Evolutionary conservation across 2,329 filamentous ascomycete species (phyloP), one percentile per base, ranked within the genome.

Genomic region (Fusarium chlamydosporum): DNA sequence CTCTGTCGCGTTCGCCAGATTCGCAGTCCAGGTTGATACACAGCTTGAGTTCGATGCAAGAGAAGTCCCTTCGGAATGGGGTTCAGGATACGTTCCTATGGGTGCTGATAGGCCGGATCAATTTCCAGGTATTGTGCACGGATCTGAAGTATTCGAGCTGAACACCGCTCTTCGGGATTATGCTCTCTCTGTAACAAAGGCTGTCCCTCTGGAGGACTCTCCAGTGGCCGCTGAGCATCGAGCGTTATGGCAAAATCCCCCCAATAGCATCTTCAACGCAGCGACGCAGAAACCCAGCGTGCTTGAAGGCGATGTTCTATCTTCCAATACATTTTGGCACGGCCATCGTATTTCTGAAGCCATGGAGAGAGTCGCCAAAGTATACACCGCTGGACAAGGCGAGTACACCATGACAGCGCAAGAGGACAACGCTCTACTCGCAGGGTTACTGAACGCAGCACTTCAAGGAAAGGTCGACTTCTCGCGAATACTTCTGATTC

Each of bases 321-420:
- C 69, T 1, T 65, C 69, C 0, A 72, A 72, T 23, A 72, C 67
- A 2, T 72, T 72, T 13, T 72, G 70, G 69, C 70, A 70, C 15
- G 69, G 69, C 0, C 54, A 72, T 16, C 37, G 64, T 0, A 46
- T 72, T 2, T 72, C 69, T 1, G 69, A 72, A 8, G 69, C 69
- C 0, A 72, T 72, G 59, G 69, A 72, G 15, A 61, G 38, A 15
- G 67, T 72, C 2, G 33, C 69, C 2, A 58, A 34, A 23, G 61
- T 72, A 0, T 72, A 72, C 6, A 67, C 67, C 1, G 45, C 69
- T 13, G 55, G 60, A 1, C 53, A 71, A 7, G 65, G 23, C 4
- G 46, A 65, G 2, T 72, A 72, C 10, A 61, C 60, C 2, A 72
- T 72, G 69, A 72, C 69, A n/a, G 69, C 69, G 0, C 66, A 70